Percentiles rank a stretch among this genome's conserved stretches.
These are phyloP conservation scores for Bimuria novae-zelandiae DNA, from an alignment of 2,329 filamentous ascomycete species.

Conservation along the genomic window DNA sequence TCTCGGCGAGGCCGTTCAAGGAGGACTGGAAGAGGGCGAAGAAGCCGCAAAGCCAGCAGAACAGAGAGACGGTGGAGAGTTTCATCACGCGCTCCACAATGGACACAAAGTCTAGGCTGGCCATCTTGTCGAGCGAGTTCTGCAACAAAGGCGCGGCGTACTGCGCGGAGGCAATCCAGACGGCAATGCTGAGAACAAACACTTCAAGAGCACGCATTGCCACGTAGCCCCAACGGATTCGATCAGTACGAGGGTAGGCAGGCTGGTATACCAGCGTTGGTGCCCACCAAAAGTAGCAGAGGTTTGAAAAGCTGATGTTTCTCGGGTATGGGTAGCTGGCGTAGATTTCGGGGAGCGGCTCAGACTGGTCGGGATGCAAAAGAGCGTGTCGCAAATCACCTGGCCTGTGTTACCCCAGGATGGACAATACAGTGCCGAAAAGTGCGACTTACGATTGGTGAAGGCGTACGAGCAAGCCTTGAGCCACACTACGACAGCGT, in stretches of 20 bases:
- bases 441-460: constrained; percentile 70
- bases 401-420: neutral
- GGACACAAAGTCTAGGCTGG: constrained; percentile 75
- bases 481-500: constrained; percentile 93
- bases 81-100: constrained; percentile 93
- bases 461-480: constrained; percentile 96
- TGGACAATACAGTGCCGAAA: neutral
- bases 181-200: constrained; percentile 78
- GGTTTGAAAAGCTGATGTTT: constrained; percentile 86
- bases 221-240: constrained; percentile 87
- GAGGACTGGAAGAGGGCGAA: constrained; percentile 95
- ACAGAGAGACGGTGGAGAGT: constrained; percentile 88
- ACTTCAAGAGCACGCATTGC: constrained; percentile 80
- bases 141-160: constrained; percentile 88
- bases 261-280: constrained; percentile 97
- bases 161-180: constrained; percentile 94
- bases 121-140: constrained; percentile 89
- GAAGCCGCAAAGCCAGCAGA: constrained; percentile 97
- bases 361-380: constrained; percentile 74
- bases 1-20: constrained; percentile 87
- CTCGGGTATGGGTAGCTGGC: constrained; percentile 80
- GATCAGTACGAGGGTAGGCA: constrained; percentile 83
- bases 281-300: constrained; percentile 97
- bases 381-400: constrained; percentile 85
- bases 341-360: constrained; percentile 80